Percentiles rank a stretch among this genome's conserved stretches.
Evolutionary conservation across 305 asterid genomes (phyloP).

Genomic region (Nicotiana rustica): DNA sequence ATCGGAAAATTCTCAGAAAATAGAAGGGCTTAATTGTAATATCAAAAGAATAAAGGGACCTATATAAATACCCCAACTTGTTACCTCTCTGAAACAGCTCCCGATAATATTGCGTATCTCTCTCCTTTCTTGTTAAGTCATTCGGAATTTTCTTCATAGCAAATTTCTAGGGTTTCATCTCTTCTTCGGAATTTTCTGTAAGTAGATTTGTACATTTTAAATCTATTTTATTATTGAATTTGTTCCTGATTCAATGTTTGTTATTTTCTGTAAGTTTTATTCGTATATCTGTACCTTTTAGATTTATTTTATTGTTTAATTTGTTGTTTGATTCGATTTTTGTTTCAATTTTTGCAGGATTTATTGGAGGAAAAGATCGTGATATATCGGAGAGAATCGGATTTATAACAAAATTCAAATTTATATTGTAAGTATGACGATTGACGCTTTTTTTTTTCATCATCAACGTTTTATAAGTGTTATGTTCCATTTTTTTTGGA

Average conservation of each 20-base stretch:
- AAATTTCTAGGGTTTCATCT: constrained; percentile 27
- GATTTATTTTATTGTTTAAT: not conserved
- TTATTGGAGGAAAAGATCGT: not conserved
- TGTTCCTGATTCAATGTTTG: not conserved
- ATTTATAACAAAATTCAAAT: not conserved
- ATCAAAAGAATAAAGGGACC: not conserved
- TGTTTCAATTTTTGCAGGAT: not conserved
- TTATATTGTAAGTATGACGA: constrained; percentile 13
- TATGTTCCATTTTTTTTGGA: not conserved
- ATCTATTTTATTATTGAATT: not conserved
- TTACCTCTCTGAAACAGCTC: not conserved
- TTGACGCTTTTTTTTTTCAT: not conserved
- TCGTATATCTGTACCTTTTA: not conserved
- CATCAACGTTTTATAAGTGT: not conserved
- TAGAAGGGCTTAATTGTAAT: not conserved
- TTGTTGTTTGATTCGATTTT: not conserved
- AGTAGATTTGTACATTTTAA: not conserved
- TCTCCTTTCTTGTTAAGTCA: not conserved
- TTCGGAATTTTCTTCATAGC: not conserved
- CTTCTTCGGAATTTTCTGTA: constrained; percentile 28
- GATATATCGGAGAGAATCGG: not conserved
- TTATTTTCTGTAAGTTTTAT: not conserved
- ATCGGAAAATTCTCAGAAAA: not conserved
- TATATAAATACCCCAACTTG: constrained; percentile 22
- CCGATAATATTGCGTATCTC: not conserved